A percentile compares a stretch with the other conserved stretches of the same genome.
These are phyloP conservation scores for Petunia axillaris DNA, from an alignment of 257 asterid species.

Conservation along the genomic window DNA sequence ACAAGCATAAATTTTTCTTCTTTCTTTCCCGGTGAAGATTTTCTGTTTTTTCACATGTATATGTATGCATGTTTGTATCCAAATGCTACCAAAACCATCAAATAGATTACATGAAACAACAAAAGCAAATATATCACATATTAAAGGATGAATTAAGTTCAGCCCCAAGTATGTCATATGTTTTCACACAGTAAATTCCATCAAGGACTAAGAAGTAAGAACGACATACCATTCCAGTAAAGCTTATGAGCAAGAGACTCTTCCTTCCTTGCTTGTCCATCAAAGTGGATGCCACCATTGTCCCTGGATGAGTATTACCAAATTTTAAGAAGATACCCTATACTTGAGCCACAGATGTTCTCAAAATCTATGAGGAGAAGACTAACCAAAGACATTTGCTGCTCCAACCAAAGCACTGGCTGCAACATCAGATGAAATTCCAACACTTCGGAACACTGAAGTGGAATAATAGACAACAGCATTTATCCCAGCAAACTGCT, in stretches of 20 bases:
- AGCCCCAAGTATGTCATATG: not conserved
- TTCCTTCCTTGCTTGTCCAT: conserved; percentile 97
- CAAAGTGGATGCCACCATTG: conserved; percentile 83
- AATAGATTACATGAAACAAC: not conserved
- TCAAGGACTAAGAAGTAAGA: not conserved
- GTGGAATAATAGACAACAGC: conserved; percentile 94
- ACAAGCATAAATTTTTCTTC: not conserved
- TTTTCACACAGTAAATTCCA: not conserved
- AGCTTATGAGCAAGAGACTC: conserved; percentile 88
- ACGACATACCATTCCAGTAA: conserved; percentile 79
- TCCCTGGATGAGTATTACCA: conserved; percentile 52
- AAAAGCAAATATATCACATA: not conserved
- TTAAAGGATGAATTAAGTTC: not conserved
- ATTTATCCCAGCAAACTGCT: conserved; percentile 96
- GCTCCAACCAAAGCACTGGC: conserved; percentile 98
- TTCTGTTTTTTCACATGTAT: not conserved
- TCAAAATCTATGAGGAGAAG: not conserved
- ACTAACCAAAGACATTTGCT: conserved; percentile 89
- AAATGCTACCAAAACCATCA: conserved; percentile 14
- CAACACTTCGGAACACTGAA: conserved; percentile 91
- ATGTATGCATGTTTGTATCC: not conserved
- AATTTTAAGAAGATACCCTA: conserved; percentile 29
- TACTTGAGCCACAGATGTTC: not conserved
- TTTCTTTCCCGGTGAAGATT: conserved; percentile 7
- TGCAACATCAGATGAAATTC: conserved; percentile 89